Evolutionary conservation across 2,329 filamentous ascomycete genomes (phyloP), one percentile per base, ranked within the genome.

Genomic region (Nigrospora oryzae): DNA sequence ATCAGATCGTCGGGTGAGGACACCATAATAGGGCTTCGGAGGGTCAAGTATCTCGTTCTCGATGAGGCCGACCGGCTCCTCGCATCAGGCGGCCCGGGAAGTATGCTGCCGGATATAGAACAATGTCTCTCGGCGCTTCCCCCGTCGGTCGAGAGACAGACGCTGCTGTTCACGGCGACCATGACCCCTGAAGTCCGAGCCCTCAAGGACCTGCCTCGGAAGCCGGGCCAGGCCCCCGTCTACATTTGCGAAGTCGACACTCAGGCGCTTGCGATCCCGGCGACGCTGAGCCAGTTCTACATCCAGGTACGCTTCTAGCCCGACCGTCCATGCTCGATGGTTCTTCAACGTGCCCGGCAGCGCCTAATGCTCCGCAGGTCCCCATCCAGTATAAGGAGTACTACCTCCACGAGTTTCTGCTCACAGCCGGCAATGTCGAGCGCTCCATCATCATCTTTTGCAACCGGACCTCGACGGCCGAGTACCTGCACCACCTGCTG

Each of bases 1-100:
- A 90, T 98, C 59, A 80, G 83, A 35, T 90, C 81, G 1, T 97
- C 91, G 14, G 93, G 93, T 37, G 82, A 90, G 57, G 93, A 98
- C 60, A 97, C 91, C 0, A 79, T 94, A 48, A 82, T 81, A 47
- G 90, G 89, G 1, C 70, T 98, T 38, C 76, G 82, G 15, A 79
- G 90, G 42, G 84, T 89, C 23, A 81, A 80, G 46, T 90, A 87
- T 62, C 86, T 97, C 3, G 89, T 98, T 8, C 83, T 98, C 36
- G 93, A 98, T 61, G 93, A 98, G 71, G 93, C 93, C 4, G 93
- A 98, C 67, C 81, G 93, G 38, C 74, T 98, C 34, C 78, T 98
- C 38, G 78, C 84, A 35, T 77, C 82, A 32, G 79, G 81, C 41
- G 80, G 78, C 0, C 75, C 78, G 15, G 91, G 90, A 23, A 90